Percentiles rank a stretch among this genome's conserved stretches.
These are phyloP conservation scores for Teunomyces pallodes DNA, from an alignment of 805 yeast genomes.

Conservation along the genomic window DNA sequence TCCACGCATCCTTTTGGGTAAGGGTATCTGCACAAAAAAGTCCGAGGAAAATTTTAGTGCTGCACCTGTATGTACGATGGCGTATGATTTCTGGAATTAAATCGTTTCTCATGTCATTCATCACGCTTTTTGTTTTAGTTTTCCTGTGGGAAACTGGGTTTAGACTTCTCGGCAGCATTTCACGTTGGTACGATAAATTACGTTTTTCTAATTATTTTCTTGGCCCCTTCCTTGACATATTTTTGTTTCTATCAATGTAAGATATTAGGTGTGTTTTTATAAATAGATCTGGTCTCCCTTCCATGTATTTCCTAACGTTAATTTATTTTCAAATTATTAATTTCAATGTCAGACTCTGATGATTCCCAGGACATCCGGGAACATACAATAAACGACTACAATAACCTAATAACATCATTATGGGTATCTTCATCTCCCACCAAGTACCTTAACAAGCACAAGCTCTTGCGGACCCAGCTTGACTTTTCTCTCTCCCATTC, in stretches of 20 bases:
- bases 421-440: conserved; percentile 12
- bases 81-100: neutral
- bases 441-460: conserved; percentile 17
- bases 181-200: conserved; percentile 3
- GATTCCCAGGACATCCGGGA: conserved; percentile 13
- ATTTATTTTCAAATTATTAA: neutral
- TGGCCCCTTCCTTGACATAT: conserved; percentile 2
- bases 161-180: conserved; percentile 4
- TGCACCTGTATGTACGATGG: conserved; percentile 3
- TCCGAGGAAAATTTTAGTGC: conserved; percentile 2
- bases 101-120: neutral
- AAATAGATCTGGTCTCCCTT: conserved; percentile 4
- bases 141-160: neutral
- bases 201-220: conserved; percentile 3
- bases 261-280: conserved; percentile 1
- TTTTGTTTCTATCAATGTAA: neutral
- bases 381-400: conserved; percentile 18
- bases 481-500: conserved; percentile 24
- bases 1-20: neutral
- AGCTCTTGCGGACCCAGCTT: conserved; percentile 21
- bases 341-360: conserved; percentile 16
- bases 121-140: neutral
- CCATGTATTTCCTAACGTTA: neutral
- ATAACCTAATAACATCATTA: conserved; percentile 16
- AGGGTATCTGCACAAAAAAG: neutral